Evolutionary conservation across 208 protist genomes (phyloP), one percentile per base, ranked within the genome.

Genomic region (Crithidia brevicula): DNA sequence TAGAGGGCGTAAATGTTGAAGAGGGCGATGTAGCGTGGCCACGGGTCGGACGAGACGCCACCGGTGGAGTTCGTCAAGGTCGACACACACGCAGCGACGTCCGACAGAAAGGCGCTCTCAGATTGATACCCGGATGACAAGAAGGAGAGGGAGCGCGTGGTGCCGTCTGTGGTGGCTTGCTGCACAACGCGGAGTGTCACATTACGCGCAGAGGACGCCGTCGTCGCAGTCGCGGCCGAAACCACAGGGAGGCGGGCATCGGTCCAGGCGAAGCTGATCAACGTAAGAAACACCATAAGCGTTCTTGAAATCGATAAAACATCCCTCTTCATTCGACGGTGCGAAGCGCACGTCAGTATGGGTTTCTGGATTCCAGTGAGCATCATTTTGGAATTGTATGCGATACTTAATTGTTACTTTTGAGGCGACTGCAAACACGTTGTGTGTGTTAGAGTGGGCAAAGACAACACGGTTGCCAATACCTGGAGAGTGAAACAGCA

Each of bases 1-100:
- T 81, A 92, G 7, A 92, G 69, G 33, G 81, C 73, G 68, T 92
- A 89, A 13, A 92, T 59, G 47, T 84, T 89, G 18, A 87, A 68
- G 15, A 79, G 63, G 11, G 45, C 6, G 23, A 74, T 71, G 67
- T 89, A 92, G 13, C 83, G 72, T 18, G 72, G 67, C 86, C 86
- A 92, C 53, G 86, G 86, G 16, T 77, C 81, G 25, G 81, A 30
- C 22, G 58, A 27, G 33, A 92, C 67, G 56, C 50, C 70, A 16
- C 47, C 74, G n/a, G 67, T 71, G 52, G 75, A 77, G 70, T 82
- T 82, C 27, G 74, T 63, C 20, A 92, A 64, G 20, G 77, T 67
- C 9, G 56, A 30, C 9, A 83, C 47, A 58, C 64, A 81, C 15
- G 18, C 33, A 0, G 38, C 27, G 10, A 88, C 86, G 58, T 92